Conservation (phyloP, 1,139 yeast genomes). For the Sugiyamaella castrensis region DNA sequence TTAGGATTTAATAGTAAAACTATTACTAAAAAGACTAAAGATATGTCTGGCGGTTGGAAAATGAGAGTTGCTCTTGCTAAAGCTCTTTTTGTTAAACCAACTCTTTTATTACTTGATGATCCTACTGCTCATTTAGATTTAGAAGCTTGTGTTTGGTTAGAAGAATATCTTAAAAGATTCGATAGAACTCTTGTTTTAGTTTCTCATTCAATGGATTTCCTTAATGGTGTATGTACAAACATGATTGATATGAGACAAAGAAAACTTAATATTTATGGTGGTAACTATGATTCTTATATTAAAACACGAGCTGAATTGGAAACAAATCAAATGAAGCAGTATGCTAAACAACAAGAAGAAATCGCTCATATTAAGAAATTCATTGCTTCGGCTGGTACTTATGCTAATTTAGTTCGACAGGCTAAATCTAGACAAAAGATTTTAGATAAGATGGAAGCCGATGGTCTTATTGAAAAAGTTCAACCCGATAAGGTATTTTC, state of each 20-base stretch:
- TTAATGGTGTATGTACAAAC: slow-evolving; percentile 96
- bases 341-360: slow-evolving; percentile 96
- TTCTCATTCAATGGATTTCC: slow-evolving; percentile 98
- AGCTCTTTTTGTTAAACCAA: slow-evolving; percentile 45
- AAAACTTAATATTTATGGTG: slow-evolving; percentile 80
- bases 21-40: slow-evolving; percentile 87
- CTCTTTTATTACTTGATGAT: slow-evolving; percentile 55
- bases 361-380: slow-evolving; percentile 97
- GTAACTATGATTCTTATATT: slow-evolving; percentile 95
- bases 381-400: slow-evolving; percentile 99
- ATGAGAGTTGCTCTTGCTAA: slow-evolving; percentile 88
- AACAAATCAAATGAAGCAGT: slow-evolving; percentile 97
- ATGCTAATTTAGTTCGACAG: slow-evolving; percentile 97
- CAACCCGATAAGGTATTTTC: slow-evolving; percentile 90
- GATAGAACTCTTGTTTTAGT: slow-evolving; percentile 92
- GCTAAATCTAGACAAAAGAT: slow-evolving; percentile 99
- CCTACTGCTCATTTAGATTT: slow-evolving; percentile 99
- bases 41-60: slow-evolving; percentile 99
- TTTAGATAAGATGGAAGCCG: slow-evolving; percentile 99
- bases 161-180: slow-evolving; percentile 92
- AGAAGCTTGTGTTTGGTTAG: slow-evolving; percentile 99
- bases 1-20: slow-evolving; percentile 89
- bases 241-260: slow-evolving; percentile 94
- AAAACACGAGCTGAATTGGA: slow-evolving; percentile 94
- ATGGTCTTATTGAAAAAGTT: slow-evolving; percentile 92